Conservation (phyloP, 192 early-diverging fungal species). For the Phlyctochytrium bullatum region DNA sequence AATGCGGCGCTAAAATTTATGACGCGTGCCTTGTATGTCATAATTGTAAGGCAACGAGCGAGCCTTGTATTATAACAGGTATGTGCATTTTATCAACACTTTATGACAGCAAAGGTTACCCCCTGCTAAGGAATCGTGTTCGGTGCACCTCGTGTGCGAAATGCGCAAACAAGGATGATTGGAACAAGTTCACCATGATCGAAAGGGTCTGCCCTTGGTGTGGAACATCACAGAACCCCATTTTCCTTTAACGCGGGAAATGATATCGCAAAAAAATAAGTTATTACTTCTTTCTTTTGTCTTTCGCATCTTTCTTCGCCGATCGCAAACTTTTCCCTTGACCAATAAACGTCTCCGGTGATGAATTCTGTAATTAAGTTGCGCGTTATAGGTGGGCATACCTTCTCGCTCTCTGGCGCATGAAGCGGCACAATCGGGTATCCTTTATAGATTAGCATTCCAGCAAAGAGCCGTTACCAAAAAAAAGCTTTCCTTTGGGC, state of each 20-base stretch:
- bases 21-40: slow-evolving; percentile 49
- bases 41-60: slow-evolving; percentile 42
- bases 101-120: slow-evolving; percentile 55
- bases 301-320: too few relatives aligned
- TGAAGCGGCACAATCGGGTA: slow-evolving; percentile 69
- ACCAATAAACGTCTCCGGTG: too few relatives aligned
- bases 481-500: slow-evolving; percentile 84
- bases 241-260: slow-evolving; percentile 21
- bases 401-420: slow-evolving; percentile 42
- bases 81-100: slow-evolving; percentile 8
- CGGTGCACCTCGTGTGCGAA: slow-evolving; percentile 48
- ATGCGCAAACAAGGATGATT: slow-evolving; percentile 62
- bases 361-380: too few relatives aligned
- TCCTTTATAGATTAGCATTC: slow-evolving; percentile 30
- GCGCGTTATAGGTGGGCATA: slow-evolving; percentile 10
- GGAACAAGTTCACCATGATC: slow-evolving; percentile 63
- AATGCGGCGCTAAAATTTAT: slow-evolving; percentile 52
- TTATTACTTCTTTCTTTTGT: too few relatives aligned
- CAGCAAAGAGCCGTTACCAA: slow-evolving; percentile 47
- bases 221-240: slow-evolving; percentile 42
- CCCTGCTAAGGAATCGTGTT: slow-evolving; percentile 47
- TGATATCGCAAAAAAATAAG: too few relatives aligned
- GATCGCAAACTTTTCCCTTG: too few relatives aligned
- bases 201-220: slow-evolving; percentile 59
- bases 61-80: slow-evolving; percentile 65